Evolutionary conservation across 768 basidiomycete species (phyloP).

Genomic region (Leucosporidium creatinivorum): DNA sequence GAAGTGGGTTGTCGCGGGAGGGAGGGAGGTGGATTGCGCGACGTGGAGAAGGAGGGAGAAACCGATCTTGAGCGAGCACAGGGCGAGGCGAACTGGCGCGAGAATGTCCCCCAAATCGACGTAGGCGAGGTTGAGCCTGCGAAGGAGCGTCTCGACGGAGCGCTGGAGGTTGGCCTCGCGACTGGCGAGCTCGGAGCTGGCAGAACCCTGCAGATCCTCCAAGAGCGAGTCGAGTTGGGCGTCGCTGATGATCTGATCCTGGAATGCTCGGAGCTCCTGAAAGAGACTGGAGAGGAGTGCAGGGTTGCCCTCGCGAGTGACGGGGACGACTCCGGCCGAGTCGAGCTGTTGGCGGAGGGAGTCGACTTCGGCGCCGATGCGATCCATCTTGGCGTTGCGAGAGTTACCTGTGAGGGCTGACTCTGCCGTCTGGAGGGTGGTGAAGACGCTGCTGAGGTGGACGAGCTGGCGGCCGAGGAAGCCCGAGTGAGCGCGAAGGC

Average conservation of each 20-base stretch:
- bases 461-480: constrained; percentile 30
- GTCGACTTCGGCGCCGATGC: constrained; percentile 42
- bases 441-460: constrained; percentile 46
- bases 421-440: constrained; percentile 52
- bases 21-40: neutral
- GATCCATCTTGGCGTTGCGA: constrained; percentile 49
- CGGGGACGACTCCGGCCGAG: constrained; percentile 35
- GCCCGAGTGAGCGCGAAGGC: constrained; percentile 43
- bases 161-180: constrained; percentile 56
- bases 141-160: constrained; percentile 67
- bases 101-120: constrained; percentile 64
- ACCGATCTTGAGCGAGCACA: constrained; percentile 64
- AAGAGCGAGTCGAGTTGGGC: constrained; percentile 45
- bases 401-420: constrained; percentile 52
- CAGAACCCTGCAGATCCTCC: constrained; percentile 5
- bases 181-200: constrained; percentile 4
- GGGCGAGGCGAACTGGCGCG: constrained; percentile 57
- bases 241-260: constrained; percentile 52
- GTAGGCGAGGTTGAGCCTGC: constrained; percentile 63
- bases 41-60: constrained; percentile 41
- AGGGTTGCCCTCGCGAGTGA: constrained; percentile 35
- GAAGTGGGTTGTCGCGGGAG: constrained; percentile 23
- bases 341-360: constrained; percentile 33
- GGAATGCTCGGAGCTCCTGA: constrained; percentile 60
- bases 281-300: constrained; percentile 43